Conservation (phyloP, 2,329 filamentous ascomycete species). For the Orbilia javanica region DNA sequence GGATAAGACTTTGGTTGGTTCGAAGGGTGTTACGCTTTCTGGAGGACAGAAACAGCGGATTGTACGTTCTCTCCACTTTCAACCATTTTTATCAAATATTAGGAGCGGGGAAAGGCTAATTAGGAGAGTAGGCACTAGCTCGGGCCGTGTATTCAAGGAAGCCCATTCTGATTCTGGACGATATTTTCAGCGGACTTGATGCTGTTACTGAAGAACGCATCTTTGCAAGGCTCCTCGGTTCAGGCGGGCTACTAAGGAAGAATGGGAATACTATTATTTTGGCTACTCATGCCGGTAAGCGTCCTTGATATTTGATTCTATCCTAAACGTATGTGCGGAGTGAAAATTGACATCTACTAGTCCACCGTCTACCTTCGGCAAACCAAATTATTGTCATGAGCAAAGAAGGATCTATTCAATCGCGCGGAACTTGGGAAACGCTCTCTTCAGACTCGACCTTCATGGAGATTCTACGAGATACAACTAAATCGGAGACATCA, state of each 20-base stretch:
- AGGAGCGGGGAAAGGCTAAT: conserved; percentile 44
- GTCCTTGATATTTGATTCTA: conserved; percentile 61
- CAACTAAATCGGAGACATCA: background rate
- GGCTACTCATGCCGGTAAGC: conserved; percentile 63
- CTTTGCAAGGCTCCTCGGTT: conserved; percentile 65
- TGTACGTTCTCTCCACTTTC: conserved; percentile 61
- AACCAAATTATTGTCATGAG: conserved; percentile 40
- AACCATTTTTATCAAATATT: background rate
- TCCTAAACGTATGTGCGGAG: too few relatives aligned
- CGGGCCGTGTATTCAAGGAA: conserved; percentile 51
- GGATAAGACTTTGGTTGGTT: conserved; percentile 63
- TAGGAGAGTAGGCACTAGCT: conserved; percentile 58
- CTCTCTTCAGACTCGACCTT: conserved; percentile 22
- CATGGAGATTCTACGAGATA: conserved; percentile 25
- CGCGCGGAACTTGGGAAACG: conserved; percentile 29
- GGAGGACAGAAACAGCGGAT: conserved; percentile 69
- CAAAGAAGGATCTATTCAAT: conserved; percentile 41
- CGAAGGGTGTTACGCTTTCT: conserved; percentile 67
- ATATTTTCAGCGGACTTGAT: conserved; percentile 66
- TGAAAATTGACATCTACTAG: conserved; percentile 11
- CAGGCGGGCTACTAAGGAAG: conserved; percentile 64
- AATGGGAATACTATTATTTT: conserved; percentile 63
- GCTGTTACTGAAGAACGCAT: conserved; percentile 66
- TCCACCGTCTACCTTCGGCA: conserved; percentile 39
- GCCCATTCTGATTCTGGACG: conserved; percentile 65